phyloP scores from a whole-genome alignment of 1,284 basidiomycete genomes.

The Irpex lacteus region DNA sequence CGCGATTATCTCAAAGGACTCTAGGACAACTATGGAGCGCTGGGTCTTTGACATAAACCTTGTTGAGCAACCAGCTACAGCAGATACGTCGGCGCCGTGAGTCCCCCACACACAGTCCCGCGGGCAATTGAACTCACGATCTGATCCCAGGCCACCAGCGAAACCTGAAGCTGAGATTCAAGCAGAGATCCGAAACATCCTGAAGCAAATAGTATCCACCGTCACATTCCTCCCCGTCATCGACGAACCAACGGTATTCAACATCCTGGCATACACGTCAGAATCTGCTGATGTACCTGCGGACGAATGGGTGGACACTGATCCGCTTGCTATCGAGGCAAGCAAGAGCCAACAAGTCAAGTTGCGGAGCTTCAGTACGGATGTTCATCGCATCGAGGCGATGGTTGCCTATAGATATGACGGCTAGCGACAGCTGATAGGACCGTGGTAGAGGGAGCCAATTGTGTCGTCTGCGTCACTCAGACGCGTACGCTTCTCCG shows the following conservation, averaged over 20 bases:
- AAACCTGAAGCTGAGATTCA: constrained; percentile 93
- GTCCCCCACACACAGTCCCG: constrained; percentile 20
- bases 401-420: constrained; percentile 87
- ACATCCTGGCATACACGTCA: constrained; percentile 92
- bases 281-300: constrained; percentile 86
- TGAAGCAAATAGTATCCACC: constrained; percentile 97
- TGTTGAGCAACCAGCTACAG: constrained; percentile 45
- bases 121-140: not conserved
- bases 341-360: constrained; percentile 97
- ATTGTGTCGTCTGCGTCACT: not conserved
- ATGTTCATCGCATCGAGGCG: constrained; percentile 87
- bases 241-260: constrained; percentile 93
- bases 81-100: constrained; percentile 48
- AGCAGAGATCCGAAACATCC: constrained; percentile 95
- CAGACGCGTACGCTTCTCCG: not conserved
- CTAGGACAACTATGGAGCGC: constrained; percentile 87
- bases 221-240: constrained; percentile 96
- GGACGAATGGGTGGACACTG: constrained; percentile 92
- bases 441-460: not conserved
- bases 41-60: constrained; percentile 99
- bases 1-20: constrained; percentile 95
- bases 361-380: constrained; percentile 86
- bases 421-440: constrained; percentile 30
- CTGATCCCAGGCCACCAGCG: constrained; percentile 38
- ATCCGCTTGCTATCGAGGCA: constrained; percentile 92